Conservation (phyloP, 2,329 filamentous ascomycete species). For the Hypoxylon sp. region DNA sequence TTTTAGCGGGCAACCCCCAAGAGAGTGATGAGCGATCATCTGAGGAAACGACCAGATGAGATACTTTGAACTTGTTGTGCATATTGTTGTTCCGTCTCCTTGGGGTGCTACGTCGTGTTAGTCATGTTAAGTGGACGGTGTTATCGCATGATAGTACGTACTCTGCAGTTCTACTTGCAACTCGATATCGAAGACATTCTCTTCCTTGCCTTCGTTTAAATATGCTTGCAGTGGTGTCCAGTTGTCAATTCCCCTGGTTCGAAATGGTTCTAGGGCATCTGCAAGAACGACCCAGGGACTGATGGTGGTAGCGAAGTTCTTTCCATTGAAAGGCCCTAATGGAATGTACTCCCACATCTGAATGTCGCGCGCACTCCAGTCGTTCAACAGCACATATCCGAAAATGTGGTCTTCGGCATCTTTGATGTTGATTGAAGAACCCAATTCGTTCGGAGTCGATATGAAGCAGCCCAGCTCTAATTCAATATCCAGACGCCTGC, state of each 20-base stretch:
- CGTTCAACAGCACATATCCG: slow-evolving; percentile 85
- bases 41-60: slow-evolving; percentile 87
- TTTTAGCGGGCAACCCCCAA: slow-evolving; percentile 80
- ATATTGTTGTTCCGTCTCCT: slow-evolving; percentile 68
- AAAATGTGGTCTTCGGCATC: slow-evolving; percentile 80
- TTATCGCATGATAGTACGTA: slow-evolving; percentile 51
- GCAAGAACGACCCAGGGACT: slow-evolving; percentile 83
- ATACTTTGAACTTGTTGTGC: slow-evolving; percentile 72
- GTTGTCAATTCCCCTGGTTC: slow-evolving; percentile 53
- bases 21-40: slow-evolving; percentile 84
- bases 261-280: slow-evolving; percentile 76
- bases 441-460: slow-evolving; percentile 73
- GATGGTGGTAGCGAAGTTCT: slow-evolving; percentile 85
- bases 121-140: background rate
- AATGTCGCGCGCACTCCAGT: slow-evolving; percentile 87
- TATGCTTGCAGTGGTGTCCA: slow-evolving; percentile 56
- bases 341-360: slow-evolving; percentile 89
- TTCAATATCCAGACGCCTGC: slow-evolving; percentile 80
- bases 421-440: slow-evolving; percentile 71
- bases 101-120: slow-evolving; percentile 55
- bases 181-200: slow-evolving; percentile 76
- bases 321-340: slow-evolving; percentile 83
- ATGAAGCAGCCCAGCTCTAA: slow-evolving; percentile 84
- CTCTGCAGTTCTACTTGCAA: slow-evolving; percentile 75
- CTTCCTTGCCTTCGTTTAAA: slow-evolving; percentile 69